Base-by-base conservation (phyloP, 192 early-diverging fungal genomes). In the Glomus cerebriforme region DNA sequence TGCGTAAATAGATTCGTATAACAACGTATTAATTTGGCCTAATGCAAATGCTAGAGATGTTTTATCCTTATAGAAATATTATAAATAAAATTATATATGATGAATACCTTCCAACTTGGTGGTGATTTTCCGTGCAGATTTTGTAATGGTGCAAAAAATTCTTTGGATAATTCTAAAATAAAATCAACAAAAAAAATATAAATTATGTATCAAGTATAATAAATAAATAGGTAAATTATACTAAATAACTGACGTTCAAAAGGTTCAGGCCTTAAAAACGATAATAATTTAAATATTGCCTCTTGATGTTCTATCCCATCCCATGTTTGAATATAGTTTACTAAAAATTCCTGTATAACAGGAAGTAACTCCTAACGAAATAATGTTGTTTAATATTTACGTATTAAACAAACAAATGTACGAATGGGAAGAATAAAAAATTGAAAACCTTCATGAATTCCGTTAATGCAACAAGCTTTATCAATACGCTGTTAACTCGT, bases 21-120 rank as follows among this genome's bases (percentile, higher is more conserved):
- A 47, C 80, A 81, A 1, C 77, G 78, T n/a, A 89, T 79, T 24
- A 89, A 79, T 63, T 82, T 72, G 13, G 84, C 79, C 87, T 88
- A 79, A 34, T n/a, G 37, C 29, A 68, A 31, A 73, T 24, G 37
- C 26, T 29, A 74, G 47, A 32, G 31, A 45, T 32, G 54, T 15
- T 7, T 29, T 22, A 9, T 32, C 27, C 59, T 67, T 17, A 6
- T 54, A 22, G 12, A 1, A 17, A 9, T 59, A 6, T 35, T 74
- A 17, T 71, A 31, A 7, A 17, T 27, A 24, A 35, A 72, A 29
- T n/a, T n/a, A n/a, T 26, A 59, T 22, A 3, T 45, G 29, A 8
- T 78, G 24, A 47, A 17, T 82, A 85, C 87, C 86, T 89, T 89
- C 88, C 88, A 89, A 37, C 65, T 64, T 13, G 82, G 81, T 43